Percentiles rank a stretch among this genome's conserved stretches.
These are phyloP conservation scores for Phellopilus nigrolimitatus DNA, from an alignment of 1,284 basidiomycete genomes.

Conservation along the genomic window DNA sequence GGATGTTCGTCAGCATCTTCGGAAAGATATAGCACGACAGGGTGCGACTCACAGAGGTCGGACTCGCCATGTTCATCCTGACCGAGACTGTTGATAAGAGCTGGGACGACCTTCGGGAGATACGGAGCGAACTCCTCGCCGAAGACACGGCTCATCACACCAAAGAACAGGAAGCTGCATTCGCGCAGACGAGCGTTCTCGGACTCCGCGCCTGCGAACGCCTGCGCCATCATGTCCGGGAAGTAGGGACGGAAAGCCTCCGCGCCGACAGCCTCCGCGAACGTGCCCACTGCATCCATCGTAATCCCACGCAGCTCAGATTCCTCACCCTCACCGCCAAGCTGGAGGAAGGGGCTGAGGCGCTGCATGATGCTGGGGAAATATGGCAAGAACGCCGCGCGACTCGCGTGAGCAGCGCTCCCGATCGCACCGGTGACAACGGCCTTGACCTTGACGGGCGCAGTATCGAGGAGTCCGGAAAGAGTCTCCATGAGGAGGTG, in stretches of 20 bases:
- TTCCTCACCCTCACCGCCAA: constrained; percentile 80
- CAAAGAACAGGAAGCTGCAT: constrained; percentile 98
- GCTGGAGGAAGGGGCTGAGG: constrained; percentile 82
- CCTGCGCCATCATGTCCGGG: constrained; percentile 92
- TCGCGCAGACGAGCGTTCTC: constrained; percentile 88
- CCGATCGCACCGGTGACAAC: constrained; percentile 98
- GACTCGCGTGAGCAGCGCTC: constrained; percentile 97
- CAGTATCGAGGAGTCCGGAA: constrained; percentile 82
- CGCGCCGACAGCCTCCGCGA: constrained; percentile 95
- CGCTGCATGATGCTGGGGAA: constrained; percentile 91
- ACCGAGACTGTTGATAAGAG: constrained; percentile 80
- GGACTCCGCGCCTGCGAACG: constrained; percentile 87
- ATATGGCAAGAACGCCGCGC: constrained; percentile 89
- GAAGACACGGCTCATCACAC: constrained; percentile 96
- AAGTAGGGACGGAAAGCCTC: constrained; percentile 96
- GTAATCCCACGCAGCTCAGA: constrained; percentile 95
- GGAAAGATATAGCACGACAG: not conserved
- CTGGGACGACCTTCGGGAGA: constrained; percentile 83
- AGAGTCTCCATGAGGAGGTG: constrained; percentile 95
- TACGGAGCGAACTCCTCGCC: constrained; percentile 91
- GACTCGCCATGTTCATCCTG: constrained; percentile 83
- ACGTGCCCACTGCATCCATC: constrained; percentile 97
- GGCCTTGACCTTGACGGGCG: constrained; percentile 84
- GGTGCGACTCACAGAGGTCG: constrained; percentile 3
- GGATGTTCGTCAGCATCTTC: not conserved